These are phyloP conservation scores for Paramecium primaurelia DNA, from an alignment of 73 alveolate species.

Conservation along the genomic window DNA sequence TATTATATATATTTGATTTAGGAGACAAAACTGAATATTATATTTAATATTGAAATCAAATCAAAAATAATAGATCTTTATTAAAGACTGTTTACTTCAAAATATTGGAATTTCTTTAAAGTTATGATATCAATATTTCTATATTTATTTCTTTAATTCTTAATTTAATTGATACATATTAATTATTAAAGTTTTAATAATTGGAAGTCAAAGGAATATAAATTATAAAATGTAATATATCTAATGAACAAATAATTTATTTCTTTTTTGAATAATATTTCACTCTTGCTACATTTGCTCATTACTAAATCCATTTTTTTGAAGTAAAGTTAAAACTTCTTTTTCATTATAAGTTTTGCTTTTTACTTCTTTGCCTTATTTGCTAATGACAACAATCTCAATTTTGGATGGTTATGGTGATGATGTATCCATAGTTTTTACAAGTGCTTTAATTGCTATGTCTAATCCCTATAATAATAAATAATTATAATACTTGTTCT, in stretches of 20 bases:
- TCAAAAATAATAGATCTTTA: too few species aligned
- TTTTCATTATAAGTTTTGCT: constrained; percentile 52
- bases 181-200: background rate
- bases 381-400: constrained; percentile 60
- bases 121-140: too few species aligned
- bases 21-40: too few species aligned
- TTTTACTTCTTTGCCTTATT: constrained; percentile 33
- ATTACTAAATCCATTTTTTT: constrained; percentile 58
- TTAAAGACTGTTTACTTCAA: too few species aligned
- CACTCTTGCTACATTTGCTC: constrained; percentile 45
- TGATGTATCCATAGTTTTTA: constrained; percentile 80
- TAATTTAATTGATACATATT: too few species aligned
- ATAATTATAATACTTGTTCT: constrained; percentile 59
- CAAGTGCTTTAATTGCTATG: constrained; percentile 77
- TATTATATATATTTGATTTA: too few species aligned
- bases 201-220: background rate
- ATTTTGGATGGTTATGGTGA: constrained; percentile 72
- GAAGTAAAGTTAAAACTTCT: constrained; percentile 43
- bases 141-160: too few species aligned
- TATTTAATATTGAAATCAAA: too few species aligned
- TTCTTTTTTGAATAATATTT: background rate
- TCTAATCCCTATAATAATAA: constrained; percentile 49
- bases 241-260: background rate
- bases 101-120: too few species aligned
- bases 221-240: background rate